Evolutionary conservation across 257 asterid species (phyloP), one percentile per base, ranked within the genome.

Genomic region (Solanum peruvianum): DNA sequence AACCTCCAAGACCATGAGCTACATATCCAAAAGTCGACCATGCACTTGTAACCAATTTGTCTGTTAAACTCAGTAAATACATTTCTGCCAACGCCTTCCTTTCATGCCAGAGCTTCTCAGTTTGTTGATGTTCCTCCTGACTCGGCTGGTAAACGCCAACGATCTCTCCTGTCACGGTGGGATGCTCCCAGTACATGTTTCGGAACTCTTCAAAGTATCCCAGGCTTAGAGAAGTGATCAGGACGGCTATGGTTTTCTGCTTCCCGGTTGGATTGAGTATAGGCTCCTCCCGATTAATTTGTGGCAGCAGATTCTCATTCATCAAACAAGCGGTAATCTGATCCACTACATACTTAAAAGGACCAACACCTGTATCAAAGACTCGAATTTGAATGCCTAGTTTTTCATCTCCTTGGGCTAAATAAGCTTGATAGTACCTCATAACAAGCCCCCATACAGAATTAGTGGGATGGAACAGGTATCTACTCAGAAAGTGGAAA

Each of bases 1-100:
- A 8, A 27, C 96, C 98, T 81, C 98, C 98, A 23, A 94, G 95
- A 49, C 98, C 94, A 49, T 96, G 98, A 49, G 98, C 98, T 72
- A 96, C 96, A 70, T 94, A 96, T 10, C 98, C 98, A 25, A 94
- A 96, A 42, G 98, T 96, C 13, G 98, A 94, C 94, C 93, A 91
- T n/a, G 94, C 91, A 75, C 96, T 96, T 12, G 98, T 96, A 6
- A 94, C 96, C 91, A 94, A 42, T 86, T 91, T 96, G 86, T 96
- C 98, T 5, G 90, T 92, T 83, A 94, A 87, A 90, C 98, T 92
- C 85, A 96, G 92, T 25, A 94, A 88, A 69, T 94, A 95, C 88
- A 95, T 94, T 80, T 95, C 98, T 1, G 98, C 95, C 96, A 91
- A 92, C 7, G 96, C 94, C 88, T 93, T 93, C 23, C 90, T 87